phyloP scores from a whole-genome alignment of 2,329 filamentous ascomycete genomes.

The Falciphora oryzae region DNA sequence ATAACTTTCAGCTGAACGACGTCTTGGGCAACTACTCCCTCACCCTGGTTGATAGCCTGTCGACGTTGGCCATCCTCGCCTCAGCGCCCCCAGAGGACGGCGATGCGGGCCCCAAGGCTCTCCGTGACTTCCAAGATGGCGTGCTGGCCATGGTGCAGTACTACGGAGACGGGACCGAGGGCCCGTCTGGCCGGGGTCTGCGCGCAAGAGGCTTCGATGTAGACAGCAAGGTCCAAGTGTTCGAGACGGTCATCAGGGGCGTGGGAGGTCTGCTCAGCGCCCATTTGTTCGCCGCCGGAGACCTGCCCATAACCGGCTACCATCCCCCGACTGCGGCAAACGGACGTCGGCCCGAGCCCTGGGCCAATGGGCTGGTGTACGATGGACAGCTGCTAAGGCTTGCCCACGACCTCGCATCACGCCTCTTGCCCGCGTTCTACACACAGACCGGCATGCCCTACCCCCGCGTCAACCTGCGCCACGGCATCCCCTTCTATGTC shows the following conservation, averaged over 20 bases:
- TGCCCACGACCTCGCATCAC: conserved; percentile 75
- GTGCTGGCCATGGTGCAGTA: conserved; percentile 69
- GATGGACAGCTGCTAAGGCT: conserved; percentile 87
- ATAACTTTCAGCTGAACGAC: conserved; percentile 85
- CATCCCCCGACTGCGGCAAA: conserved; percentile 35
- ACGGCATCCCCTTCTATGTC: conserved; percentile 82
- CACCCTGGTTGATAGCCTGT: conserved; percentile 91
- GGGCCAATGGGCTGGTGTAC: conserved; percentile 75
- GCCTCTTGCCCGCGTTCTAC: conserved; percentile 86
- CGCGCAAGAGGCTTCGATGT: conserved; percentile 81
- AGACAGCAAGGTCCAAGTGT: conserved; percentile 97
- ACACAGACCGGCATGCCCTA: conserved; percentile 90
- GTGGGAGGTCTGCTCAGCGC: conserved; percentile 87
- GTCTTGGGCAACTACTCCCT: conserved; percentile 95
- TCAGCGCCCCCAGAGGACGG: conserved; percentile 58
- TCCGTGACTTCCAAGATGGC: conserved; percentile 73
- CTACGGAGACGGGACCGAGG: conserved; percentile 78
- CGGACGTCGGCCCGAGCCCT: conserved; percentile 50
- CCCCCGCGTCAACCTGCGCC: conserved; percentile 83
- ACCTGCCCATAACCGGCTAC: conserved; percentile 81
- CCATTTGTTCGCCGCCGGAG: conserved; percentile 87
- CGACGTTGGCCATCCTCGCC: conserved; percentile 86
- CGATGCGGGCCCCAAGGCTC: conserved; percentile 52
- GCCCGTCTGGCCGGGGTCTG: conserved; percentile 62
- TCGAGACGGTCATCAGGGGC: conserved; percentile 94